Evolutionary conservation across 2,329 filamentous ascomycete genomes (phyloP).

Genomic region (Aureobasidium sp.): DNA sequence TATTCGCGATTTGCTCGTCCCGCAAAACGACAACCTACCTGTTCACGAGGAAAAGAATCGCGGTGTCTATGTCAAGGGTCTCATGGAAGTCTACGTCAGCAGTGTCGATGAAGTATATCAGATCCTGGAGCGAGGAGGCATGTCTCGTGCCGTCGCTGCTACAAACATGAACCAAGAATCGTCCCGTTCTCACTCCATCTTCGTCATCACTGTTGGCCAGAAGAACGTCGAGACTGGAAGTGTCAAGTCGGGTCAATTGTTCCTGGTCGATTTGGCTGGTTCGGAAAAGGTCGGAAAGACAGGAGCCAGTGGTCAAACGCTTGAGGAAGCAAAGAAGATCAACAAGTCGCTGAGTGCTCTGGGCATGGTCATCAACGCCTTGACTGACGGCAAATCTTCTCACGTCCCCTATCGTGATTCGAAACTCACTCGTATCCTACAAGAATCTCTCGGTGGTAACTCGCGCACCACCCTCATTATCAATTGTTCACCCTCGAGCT

Average conservation of each 20-base stretch:
- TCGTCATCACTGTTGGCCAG: conserved; percentile 92
- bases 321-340: conserved; percentile 99
- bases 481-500: conserved; percentile 97
- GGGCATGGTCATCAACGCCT: conserved; percentile 96
- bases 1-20: conserved; percentile 86
- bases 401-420: conserved; percentile 97
- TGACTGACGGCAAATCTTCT: conserved; percentile 94
- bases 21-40: conserved; percentile 91
- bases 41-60: conserved; percentile 97
- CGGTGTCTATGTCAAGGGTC: conserved; percentile 92
- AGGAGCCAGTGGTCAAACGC: conserved; percentile 89
- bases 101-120: conserved; percentile 95
- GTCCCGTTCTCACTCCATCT: conserved; percentile 95
- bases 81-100: conserved; percentile 91
- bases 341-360: conserved; percentile 98
- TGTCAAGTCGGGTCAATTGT: conserved; percentile 91
- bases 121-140: conserved; percentile 88
- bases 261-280: conserved; percentile 95
- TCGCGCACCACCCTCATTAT: conserved; percentile 97
- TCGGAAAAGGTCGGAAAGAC: conserved; percentile 99
- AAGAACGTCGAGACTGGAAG: conserved; percentile 97
- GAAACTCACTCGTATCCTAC: conserved; percentile 91
- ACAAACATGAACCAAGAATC: conserved; percentile 99
- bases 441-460: conserved; percentile 96
- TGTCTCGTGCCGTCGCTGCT: conserved; percentile 81